Evolutionary conservation across 1,139 yeast genomes (phyloP).

Genomic region (Zygoascus sp.): DNA sequence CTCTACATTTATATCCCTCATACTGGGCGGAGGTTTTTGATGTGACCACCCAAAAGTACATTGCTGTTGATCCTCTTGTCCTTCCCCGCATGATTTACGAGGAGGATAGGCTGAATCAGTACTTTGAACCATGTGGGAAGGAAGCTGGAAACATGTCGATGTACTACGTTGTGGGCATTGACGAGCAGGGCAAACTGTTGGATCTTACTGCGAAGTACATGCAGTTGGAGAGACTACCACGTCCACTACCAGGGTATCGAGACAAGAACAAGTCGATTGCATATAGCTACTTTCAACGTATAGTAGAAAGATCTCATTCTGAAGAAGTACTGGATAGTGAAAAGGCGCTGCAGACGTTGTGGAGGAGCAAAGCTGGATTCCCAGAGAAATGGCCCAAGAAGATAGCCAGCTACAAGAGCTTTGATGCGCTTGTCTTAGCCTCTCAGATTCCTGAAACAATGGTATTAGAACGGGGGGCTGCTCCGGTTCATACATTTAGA

Average conservation of each 20-base stretch:
- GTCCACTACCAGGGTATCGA: slow-evolving; percentile 9
- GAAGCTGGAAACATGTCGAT: slow-evolving; percentile 14
- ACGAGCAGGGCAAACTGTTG: slow-evolving; percentile 52
- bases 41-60: slow-evolving; percentile 55
- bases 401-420: slow-evolving; percentile 64
- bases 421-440: slow-evolving; percentile 67
- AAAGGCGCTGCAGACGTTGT: slow-evolving; percentile 58
- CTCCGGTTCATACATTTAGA: slow-evolving; percentile 15
- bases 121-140: slow-evolving; percentile 14
- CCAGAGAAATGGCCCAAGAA: slow-evolving; percentile 67
- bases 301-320: slow-evolving; percentile 1
- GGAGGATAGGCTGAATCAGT: slow-evolving; percentile 18
- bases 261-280: slow-evolving; percentile 40
- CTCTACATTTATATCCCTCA: slow-evolving; percentile 45
- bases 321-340: slow-evolving; percentile 32
- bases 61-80: slow-evolving; percentile 68
- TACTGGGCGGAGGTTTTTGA: slow-evolving; percentile 87
- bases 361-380: slow-evolving; percentile 34
- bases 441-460: slow-evolving; percentile 59
- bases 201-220: slow-evolving; percentile 75
- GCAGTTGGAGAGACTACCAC: slow-evolving; percentile 47
- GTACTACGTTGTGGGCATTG: slow-evolving; percentile 61
- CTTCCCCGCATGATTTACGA: slow-evolving; percentile 58
- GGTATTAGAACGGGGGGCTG: slow-evolving; percentile 45
- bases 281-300: slow-evolving; percentile 43